Base-by-base conservation (phyloP, 148 eudicot genomes). In the Cornus florida region DNA sequence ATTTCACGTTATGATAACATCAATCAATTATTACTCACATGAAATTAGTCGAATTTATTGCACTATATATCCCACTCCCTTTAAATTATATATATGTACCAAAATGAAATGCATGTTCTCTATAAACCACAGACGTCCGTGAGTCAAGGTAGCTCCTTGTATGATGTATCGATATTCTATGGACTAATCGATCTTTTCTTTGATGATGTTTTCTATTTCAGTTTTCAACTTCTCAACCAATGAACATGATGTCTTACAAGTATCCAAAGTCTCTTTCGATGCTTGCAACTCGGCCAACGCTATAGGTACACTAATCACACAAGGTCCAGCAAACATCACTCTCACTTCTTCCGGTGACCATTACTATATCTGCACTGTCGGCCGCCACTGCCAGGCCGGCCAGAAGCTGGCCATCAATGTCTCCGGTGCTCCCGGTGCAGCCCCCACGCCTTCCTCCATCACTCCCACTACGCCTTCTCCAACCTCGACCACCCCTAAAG, bases 341-440 rank as follows among this genome's bases (percentile, higher is more conserved):
- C 83, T 81, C 35, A 67, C 67, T 56, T 19, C 79, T 10, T 31
- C 71, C 71, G 83, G 83, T 7, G 67, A 75, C 17, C 76, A 69
- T 79, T 48, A 81, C 72, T 81, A 41, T 57, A 81, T 81, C 50
- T 81, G 79, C 79, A 70, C 79, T 28, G 0, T 46, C 53, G 83
- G 83, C 53, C 1, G 38, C 31, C 83, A 81, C 67, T 81, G 83
- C 69, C 10, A 1, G 7, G 4, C 35, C 0, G 83, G 79, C 1
- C 83, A 81, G 72, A 75, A 71, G 31, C 75, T 81, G 35, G 2
- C 75, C 38, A 46, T 81, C 24, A 81, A 75, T 0, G 83, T 81
- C 77, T 60, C 77, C 17, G 66, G 19, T 16, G 69, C 83, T 43
- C 59, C 75, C 5, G 10, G 64, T 7, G 64, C 79, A 10, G 68